phyloP scores from a whole-genome alignment of 2,329 filamentous ascomycete genomes.

The Cercospora sp. region DNA sequence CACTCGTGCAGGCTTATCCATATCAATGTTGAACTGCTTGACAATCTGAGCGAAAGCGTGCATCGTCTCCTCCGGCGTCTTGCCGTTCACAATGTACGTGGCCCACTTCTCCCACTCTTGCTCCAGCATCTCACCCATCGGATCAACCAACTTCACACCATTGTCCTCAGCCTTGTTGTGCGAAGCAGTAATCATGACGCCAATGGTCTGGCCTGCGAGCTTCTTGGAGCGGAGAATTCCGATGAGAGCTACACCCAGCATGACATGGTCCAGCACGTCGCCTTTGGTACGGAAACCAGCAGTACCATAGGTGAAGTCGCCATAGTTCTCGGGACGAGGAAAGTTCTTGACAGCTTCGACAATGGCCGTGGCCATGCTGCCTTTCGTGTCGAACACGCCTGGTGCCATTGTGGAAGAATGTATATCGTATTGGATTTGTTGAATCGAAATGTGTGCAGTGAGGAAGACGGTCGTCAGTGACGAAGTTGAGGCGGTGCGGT shows the following conservation, averaged over 20 bases:
- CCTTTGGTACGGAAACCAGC: conserved; percentile 70
- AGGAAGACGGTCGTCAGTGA: background rate
- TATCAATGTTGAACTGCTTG: conserved; percentile 72
- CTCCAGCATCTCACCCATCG: conserved; percentile 97
- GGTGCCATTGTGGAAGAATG: conserved; percentile 20
- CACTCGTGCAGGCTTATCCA: conserved; percentile 68
- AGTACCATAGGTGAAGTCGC: conserved; percentile 59
- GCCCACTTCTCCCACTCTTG: conserved; percentile 87
- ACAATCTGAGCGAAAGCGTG: conserved; percentile 76
- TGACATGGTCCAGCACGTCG: conserved; percentile 84
- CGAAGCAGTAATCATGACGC: conserved; percentile 93
- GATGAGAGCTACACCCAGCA: conserved; percentile 88
- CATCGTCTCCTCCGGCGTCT: conserved; percentile 71
- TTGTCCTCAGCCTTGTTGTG: conserved; percentile 91
- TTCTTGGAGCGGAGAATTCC: conserved; percentile 87
- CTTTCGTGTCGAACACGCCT: conserved; percentile 20
- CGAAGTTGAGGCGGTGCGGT: background rate
- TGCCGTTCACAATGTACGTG: conserved; percentile 83
- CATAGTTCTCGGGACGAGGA: conserved; percentile 35
- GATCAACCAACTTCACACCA: conserved; percentile 93
- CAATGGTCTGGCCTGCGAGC: conserved; percentile 85
- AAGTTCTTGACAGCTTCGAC: conserved; percentile 37
- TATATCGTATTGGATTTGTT: background rate
- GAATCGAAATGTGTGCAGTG: background rate
- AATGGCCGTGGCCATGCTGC: conserved; percentile 31